A percentile compares a stretch with the other conserved stretches of the same genome.
Conservation (phyloP, 768 basidiomycete genomes). For the Tephrocybe rancida region DNA sequence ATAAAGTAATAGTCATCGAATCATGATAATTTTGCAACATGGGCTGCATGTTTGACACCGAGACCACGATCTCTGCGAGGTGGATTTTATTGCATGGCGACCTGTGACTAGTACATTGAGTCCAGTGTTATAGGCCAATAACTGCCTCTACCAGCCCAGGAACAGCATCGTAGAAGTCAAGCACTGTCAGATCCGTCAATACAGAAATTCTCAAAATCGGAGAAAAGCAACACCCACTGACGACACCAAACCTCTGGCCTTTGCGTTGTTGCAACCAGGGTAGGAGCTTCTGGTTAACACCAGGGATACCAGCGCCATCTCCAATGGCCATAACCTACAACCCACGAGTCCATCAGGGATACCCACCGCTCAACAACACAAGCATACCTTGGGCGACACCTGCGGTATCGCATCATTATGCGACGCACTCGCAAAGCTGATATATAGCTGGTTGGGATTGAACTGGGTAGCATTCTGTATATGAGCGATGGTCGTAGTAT, state of each 20-base stretch:
- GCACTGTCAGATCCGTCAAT: constrained; percentile 30
- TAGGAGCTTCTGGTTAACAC: constrained; percentile 47
- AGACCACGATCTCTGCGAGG: no score
- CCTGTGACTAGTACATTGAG: neutral
- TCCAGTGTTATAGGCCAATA: constrained; percentile 35
- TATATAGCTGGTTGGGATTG: constrained; percentile 45
- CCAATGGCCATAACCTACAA: constrained; percentile 46
- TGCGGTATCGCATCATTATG: constrained; percentile 34
- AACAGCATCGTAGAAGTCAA: constrained; percentile 49
- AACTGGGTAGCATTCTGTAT: constrained; percentile 40
- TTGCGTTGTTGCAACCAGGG: constrained; percentile 43
- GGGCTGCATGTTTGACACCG: no score
- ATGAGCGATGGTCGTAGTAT: constrained; percentile 41
- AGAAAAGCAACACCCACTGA: constrained; percentile 36
- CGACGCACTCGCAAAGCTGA: constrained; percentile 49
- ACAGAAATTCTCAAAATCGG: neutral
- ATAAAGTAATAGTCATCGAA: no score
- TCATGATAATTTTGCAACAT: no score
- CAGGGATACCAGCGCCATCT: constrained; percentile 34
- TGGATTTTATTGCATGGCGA: no score
- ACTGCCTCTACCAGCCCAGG: constrained; percentile 49
- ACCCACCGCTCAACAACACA: neutral
- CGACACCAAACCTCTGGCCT: constrained; percentile 46
- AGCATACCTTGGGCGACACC: constrained; percentile 37
- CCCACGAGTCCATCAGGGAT: neutral